Percentiles rank a stretch among this genome's conserved stretches.
Conservation (phyloP, 768 basidiomycete genomes). For the Sistotremastrum niveocremeum region DNA sequence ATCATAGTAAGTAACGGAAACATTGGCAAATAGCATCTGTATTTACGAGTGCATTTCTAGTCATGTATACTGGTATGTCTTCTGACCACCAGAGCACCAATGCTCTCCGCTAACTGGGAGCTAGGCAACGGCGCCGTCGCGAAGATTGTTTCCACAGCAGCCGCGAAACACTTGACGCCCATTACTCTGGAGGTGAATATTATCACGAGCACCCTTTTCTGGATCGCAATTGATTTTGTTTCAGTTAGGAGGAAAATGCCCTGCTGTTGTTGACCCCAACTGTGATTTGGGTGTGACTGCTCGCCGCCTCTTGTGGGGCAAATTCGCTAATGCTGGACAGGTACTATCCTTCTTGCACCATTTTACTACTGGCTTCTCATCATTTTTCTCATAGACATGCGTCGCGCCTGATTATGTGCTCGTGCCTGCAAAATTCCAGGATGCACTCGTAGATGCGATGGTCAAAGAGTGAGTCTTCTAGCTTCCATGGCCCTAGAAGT, state of each 20-base stretch:
- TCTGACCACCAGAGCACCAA: not conserved
- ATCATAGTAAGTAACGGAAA: constrained; percentile 29
- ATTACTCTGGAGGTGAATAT: constrained; percentile 7
- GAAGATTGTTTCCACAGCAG: constrained; percentile 8
- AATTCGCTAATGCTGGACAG: constrained; percentile 15
- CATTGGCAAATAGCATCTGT: not conserved
- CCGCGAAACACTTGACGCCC: not conserved
- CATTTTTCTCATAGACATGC: constrained; percentile 10
- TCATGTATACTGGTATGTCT: no score
- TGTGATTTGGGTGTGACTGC: constrained; percentile 11
- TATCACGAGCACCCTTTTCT: not conserved
- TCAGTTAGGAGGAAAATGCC: constrained; percentile 27
- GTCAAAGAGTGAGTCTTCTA: constrained; percentile 18
- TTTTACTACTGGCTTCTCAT: not conserved
- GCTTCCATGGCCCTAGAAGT: not conserved
- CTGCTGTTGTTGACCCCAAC: constrained; percentile 15
- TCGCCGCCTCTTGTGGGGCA: constrained; percentile 15
- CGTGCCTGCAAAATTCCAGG: constrained; percentile 27
- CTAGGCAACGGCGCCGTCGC: constrained; percentile 23
- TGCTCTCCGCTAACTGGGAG: not conserved
- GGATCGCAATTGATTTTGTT: not conserved
- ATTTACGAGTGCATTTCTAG: not conserved
- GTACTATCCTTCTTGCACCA: constrained; percentile 1
- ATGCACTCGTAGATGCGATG: constrained; percentile 32
- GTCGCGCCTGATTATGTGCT: constrained; percentile 29